Base-by-base conservation (phyloP, 1,139 yeast genomes). In the Yamadazyma sp. region DNA sequence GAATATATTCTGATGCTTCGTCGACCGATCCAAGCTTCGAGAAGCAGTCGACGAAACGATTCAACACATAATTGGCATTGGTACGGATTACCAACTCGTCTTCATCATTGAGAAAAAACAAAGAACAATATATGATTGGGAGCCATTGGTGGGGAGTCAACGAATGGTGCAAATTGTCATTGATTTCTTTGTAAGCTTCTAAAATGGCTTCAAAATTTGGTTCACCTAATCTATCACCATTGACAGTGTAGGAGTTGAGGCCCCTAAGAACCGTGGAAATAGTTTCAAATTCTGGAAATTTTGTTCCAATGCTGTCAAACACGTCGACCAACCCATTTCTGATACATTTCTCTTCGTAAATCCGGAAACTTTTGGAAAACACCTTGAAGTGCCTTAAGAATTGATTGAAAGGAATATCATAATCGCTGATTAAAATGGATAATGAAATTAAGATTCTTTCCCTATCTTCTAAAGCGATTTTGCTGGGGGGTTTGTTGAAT, bases 81-180 rank as follows among this genome's bases (percentile, higher is more conserved):
- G 87, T 76, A 59, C 97, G 74, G 38, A 92, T 66, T 0, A 96
- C 84, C 42, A 86, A 69, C 57, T 92, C 99, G 16, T 79, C 82
- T 26, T 80, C 82, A 52, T 88, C 95, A 43, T 81, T 81, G 42
- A 92, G 76, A 56, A 78, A 86, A 54, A 66, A 89, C 31, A 92
- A 68, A 43, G 80, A 73, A 43, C 82, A 77, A 56, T 83, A 76
- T 27, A 92, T 44, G 3, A 94, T 53, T 2, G 97, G 97, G 7
- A 77, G 53, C 98, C 98, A 94, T 52, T 88, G 89, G 3, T 60
- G 43, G 0, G 78, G 65, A 0, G 75, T 56, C 11, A 86, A 61
- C 0, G 57, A 44, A 1, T 38, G 12, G 54, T 73, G 86, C 3
- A 64, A 50, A 0, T 56, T 59, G 45, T 87, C 95, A 47, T 82